Base-by-base conservation (phyloP, 306 rosid genomes). In the Prunus padus region DNA sequence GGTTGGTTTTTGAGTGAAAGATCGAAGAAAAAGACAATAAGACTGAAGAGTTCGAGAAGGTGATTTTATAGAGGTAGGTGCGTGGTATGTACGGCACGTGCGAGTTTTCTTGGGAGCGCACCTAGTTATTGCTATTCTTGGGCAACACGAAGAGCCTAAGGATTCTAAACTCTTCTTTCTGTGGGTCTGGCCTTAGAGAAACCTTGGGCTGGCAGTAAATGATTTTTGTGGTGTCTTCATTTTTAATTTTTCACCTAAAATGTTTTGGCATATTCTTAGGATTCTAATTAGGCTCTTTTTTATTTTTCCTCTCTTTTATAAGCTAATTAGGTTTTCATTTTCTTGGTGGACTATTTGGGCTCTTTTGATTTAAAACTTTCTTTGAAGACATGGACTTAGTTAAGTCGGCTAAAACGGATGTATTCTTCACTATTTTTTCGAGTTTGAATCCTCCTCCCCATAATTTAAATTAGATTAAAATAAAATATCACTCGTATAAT, bases 381-480 rank as follows among this genome's bases (percentile, higher is more conserved):
- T 14, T 37, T 37, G 42, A 0, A 37, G 4, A 37, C 7, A 37
- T 7, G 42, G 42, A 9, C 42, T 37, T 37, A 7, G 0, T 37
- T 37, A 7, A 37, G 0, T 37, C 7, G 42, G 8, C 2, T 37
- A 37, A 0, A 37, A 0, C 10, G 0, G 8, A 37, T 37, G 42
- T 1, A 1, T 0, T 37, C 7, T 2, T 0, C 42, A 37, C 2
- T 37, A 0, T 37, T 37, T 37, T 5, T 37, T 0, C 2, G 0
- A 37, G 9, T 37, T 37, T 37, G 9, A 37, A 0, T 37, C 0
- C 0, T 1, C 0, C 2, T 7, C 0, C 8, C 0, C 0, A 0
- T 37, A 37, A 7, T 37, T 37, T 37, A 37, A 0, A 37, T 37
- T 7, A 37, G 0, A 37, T 37, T 37, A 1, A 33, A 37, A 37